These are phyloP conservation scores for Aspergillus quadricinctus DNA, from an alignment of 2,329 filamentous ascomycete genomes.

Conservation along the genomic window DNA sequence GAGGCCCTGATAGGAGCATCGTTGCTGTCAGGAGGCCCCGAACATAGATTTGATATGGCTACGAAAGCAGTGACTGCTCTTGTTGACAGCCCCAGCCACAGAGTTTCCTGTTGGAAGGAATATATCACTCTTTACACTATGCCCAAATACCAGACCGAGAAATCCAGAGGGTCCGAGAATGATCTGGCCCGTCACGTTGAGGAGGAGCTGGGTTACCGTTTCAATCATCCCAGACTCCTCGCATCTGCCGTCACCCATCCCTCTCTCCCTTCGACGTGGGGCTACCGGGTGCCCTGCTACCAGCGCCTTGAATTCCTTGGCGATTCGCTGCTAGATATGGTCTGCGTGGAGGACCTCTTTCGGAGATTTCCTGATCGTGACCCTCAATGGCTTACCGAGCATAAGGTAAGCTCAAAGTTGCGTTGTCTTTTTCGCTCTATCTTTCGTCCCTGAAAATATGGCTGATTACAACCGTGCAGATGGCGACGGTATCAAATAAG, in stretches of 20 bases:
- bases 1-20: slow-evolving; percentile 92
- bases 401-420: slow-evolving; percentile 56
- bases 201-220: slow-evolving; percentile 58
- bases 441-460: neutral
- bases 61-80: slow-evolving; percentile 56
- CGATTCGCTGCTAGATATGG: slow-evolving; percentile 83
- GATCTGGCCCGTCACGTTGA: slow-evolving; percentile 65
- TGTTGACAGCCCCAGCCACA: slow-evolving; percentile 66
- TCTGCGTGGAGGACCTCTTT: slow-evolving; percentile 77
- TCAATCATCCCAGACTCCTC: slow-evolving; percentile 70
- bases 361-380: slow-evolving; percentile 71
- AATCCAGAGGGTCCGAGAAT: slow-evolving; percentile 61
- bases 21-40: slow-evolving; percentile 51
- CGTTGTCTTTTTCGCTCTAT: neutral
- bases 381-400: slow-evolving; percentile 95
- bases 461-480: slow-evolving; percentile 41
- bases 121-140: slow-evolving; percentile 66
- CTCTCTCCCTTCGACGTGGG: slow-evolving; percentile 70
- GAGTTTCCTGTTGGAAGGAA: slow-evolving; percentile 64
- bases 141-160: slow-evolving; percentile 65
- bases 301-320: slow-evolving; percentile 90
- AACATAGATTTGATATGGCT: slow-evolving; percentile 54
- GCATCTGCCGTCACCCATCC: slow-evolving; percentile 85
- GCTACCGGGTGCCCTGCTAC: slow-evolving; percentile 72
- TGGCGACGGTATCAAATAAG: slow-evolving; percentile 98